Percentiles rank a stretch among this genome's conserved stretches.
Conservation (phyloP, 495 filamentous ascomycete species). For the Neurospora sp. region DNA sequence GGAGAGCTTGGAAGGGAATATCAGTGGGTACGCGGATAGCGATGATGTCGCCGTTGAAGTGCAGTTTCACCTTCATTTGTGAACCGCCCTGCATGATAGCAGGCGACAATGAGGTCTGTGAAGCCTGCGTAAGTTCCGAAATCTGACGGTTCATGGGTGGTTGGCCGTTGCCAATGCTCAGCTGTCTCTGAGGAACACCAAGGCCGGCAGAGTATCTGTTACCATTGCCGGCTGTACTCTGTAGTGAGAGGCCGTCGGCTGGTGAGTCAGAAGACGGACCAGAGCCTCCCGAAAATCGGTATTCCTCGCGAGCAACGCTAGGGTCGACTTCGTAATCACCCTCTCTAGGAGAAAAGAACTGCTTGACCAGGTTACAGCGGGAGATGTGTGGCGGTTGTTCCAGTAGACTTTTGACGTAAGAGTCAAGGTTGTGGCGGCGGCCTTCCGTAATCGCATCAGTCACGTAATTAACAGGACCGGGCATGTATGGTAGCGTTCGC, state of each 20-base stretch:
- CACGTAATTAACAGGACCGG: slow-evolving; percentile 93
- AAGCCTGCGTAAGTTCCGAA: slow-evolving; percentile 64
- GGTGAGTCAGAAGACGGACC: slow-evolving; percentile 58
- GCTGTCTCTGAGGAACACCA: slow-evolving; percentile 47
- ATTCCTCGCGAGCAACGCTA: slow-evolving; percentile 52
- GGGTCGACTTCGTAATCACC: slow-evolving; percentile 89
- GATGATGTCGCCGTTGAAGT: slow-evolving; percentile 81
- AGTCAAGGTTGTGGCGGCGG: slow-evolving; percentile 79
- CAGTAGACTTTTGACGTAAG: slow-evolving; percentile 87
- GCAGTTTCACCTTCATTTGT: slow-evolving; percentile 86
- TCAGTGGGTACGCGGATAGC: slow-evolving; percentile 79
- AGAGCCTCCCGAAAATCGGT: slow-evolving; percentile 59
- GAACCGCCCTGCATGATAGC: slow-evolving; percentile 29
- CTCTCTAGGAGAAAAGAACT: slow-evolving; percentile 81
- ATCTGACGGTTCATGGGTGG: slow-evolving; percentile 56
- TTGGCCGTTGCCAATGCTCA: slow-evolving; percentile 45
- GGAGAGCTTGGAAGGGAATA: slow-evolving; percentile 66
- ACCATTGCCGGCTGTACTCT: slow-evolving; percentile 58
- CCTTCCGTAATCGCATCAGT: slow-evolving; percentile 95
- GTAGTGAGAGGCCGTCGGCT: slow-evolving; percentile 50
- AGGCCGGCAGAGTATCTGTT: slow-evolving; percentile 43
- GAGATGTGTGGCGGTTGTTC: slow-evolving; percentile 76
- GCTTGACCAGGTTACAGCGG: slow-evolving; percentile 68
- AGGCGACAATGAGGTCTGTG: slow-evolving; percentile 45
- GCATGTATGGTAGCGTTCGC: slow-evolving; percentile 93